These are phyloP conservation scores for Aurinia saxatilis DNA, from an alignment of 345 rosid species.

Conservation along the genomic window DNA sequence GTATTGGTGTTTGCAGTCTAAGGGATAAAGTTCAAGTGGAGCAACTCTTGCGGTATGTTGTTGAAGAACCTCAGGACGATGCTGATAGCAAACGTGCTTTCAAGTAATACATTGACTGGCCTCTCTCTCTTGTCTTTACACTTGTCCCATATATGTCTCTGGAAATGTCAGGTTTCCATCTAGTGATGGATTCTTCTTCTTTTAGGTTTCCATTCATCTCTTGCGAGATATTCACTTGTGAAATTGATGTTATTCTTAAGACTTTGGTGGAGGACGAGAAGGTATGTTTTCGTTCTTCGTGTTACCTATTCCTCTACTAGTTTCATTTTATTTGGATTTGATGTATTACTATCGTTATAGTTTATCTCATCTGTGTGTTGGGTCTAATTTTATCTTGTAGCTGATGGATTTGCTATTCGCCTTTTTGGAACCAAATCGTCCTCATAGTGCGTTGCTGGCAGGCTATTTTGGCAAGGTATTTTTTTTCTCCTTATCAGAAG, in stretches of 20 bases:
- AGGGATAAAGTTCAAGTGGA: constrained; percentile 82
- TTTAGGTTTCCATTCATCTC: constrained; percentile 89
- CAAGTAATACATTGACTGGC: constrained; percentile 42
- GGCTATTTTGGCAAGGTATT: constrained; percentile 95
- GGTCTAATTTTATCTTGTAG: constrained; percentile 32
- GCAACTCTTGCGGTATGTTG: constrained; percentile 60
- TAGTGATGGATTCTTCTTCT: constrained; percentile 5
- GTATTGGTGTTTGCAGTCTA: constrained; percentile 40
- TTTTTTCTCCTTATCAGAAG: background rate
- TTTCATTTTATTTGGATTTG: background rate
- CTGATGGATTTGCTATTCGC: constrained; percentile 83
- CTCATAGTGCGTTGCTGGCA: constrained; percentile 82
- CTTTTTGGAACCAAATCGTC: constrained; percentile 77
- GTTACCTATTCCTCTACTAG: background rate
- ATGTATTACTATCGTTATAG: background rate
- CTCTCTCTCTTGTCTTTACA: constrained; percentile 1
- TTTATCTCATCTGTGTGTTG: constrained; percentile 5
- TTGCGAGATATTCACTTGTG: constrained; percentile 95
- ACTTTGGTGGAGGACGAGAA: constrained; percentile 89
- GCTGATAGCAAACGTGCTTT: constrained; percentile 72
- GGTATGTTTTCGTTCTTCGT: constrained; percentile 27
- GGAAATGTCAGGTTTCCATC: background rate
- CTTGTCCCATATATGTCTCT: background rate
- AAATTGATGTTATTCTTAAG: constrained; percentile 87
- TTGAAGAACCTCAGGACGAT: constrained; percentile 77